Evolutionary conservation across 305 asterid species (phyloP).

Genomic region (Petunia hybrid): DNA sequence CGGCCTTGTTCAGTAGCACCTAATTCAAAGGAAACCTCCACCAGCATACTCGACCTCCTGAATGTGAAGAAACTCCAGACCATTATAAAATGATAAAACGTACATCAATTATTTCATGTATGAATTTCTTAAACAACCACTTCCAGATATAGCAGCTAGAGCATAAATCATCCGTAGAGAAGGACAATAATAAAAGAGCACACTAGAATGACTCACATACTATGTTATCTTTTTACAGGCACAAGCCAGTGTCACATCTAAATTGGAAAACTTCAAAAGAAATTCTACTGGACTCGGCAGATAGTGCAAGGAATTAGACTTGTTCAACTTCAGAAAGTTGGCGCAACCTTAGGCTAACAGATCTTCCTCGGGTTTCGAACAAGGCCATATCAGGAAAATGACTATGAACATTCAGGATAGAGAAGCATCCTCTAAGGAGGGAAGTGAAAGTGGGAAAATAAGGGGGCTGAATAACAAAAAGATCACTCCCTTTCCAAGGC

Average conservation of each 20-base stretch:
- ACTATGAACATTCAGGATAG: background rate
- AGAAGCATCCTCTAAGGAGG: background rate
- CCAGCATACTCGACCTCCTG: constrained; percentile 97
- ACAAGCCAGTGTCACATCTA: background rate
- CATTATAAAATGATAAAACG: background rate
- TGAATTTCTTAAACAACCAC: background rate
- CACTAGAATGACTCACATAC: background rate
- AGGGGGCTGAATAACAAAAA: no score
- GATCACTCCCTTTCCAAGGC: no score
- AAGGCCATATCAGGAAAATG: background rate
- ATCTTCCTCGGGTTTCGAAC: background rate
- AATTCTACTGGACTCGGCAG: background rate
- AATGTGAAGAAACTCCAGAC: constrained; percentile 27
- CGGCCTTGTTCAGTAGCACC: background rate
- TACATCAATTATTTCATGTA: background rate
- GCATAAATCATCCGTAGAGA: background rate
- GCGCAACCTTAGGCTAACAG: background rate
- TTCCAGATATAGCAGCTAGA: background rate
- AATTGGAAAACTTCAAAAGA: background rate
- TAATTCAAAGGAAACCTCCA: constrained; percentile 74
- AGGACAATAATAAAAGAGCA: background rate
- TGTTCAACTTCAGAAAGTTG: background rate
- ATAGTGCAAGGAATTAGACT: background rate
- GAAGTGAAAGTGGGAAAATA: background rate
- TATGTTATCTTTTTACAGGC: background rate